These are phyloP conservation scores for Quercus parvula DNA, from an alignment of 306 rosid species.

Conservation along the genomic window DNA sequence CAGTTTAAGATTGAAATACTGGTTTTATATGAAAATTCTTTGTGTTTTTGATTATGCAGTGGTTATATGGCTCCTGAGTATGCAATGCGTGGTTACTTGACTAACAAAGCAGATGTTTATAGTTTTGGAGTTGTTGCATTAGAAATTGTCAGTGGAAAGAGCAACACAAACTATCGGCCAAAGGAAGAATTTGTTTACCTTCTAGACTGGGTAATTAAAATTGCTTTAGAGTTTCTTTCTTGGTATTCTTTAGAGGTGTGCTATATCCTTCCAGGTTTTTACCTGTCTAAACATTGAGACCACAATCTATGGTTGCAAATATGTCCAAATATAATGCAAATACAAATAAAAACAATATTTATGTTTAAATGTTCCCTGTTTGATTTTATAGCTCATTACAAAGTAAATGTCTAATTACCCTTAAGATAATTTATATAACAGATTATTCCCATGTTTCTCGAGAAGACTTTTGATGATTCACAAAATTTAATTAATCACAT, in stretches of 20 bases:
- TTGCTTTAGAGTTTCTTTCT: slow-evolving; percentile 7
- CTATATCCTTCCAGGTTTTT: not conserved
- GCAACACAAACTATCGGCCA: slow-evolving; percentile 89
- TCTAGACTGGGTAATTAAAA: slow-evolving; percentile 81
- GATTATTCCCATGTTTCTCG: not conserved
- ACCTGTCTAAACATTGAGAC: not conserved
- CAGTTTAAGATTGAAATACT: not conserved
- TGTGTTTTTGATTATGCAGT: slow-evolving; percentile 35
- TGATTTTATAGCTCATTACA: not conserved
- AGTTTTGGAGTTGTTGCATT: slow-evolving; percentile 91
- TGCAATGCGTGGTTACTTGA: slow-evolving; percentile 94
- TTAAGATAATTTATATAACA: not conserved
- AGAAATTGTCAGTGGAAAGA: slow-evolving; percentile 85
- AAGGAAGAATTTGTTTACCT: slow-evolving; percentile 84
- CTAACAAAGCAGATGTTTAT: slow-evolving; percentile 82
- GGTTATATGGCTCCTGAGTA: slow-evolving; percentile 99
- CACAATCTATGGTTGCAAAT: not conserved
- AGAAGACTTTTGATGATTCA: not conserved
- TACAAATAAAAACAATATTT: no score
- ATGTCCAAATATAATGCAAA: not conserved
- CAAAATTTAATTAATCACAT: not conserved
- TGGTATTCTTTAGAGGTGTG: not conserved
- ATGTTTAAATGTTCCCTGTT: not conserved
- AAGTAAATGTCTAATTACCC: not conserved
- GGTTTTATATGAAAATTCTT: slow-evolving; percentile 1